Evolutionary conservation across 164 flowering plant species (phyloP), one percentile per base, ranked within the genome.

Genomic region (Protea cynaroides): DNA sequence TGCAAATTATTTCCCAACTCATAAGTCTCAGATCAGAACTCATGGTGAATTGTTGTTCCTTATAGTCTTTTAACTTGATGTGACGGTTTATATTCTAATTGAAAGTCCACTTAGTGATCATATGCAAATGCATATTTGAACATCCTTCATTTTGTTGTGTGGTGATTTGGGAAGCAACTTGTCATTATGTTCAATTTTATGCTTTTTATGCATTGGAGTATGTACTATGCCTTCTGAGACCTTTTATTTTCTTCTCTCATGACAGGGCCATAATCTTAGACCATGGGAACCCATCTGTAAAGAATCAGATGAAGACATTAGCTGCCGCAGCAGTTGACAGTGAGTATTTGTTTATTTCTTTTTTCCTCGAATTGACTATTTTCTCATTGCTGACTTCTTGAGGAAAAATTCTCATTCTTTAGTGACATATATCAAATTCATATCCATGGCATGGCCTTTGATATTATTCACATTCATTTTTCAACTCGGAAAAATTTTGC

Each of bases 251-350:
- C 65, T 29, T 57, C 68, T 22, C 51, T 75, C 60, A 57, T 70
- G 22, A 65, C 83, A 95, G 99, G 76, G 88, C 97, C 24, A 88
- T 92, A 75, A 78, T 89, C 63, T 68, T 95, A 65, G 97, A 95
- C 57, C 92, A 61, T 69, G 90, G 80, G 40, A 95, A 87, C 69
- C 91, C 96, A 55, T 77, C 92, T 46, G 77, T 81, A 77, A 89
- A 89, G 86, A 86, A 66, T 75, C 94, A 86, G 66, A 68, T 75
- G 57, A 88, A 83, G 83, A 79, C 83, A 68, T 46, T 83, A 55
- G 88, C 82, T 68, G 85, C 94, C 59, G 86, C 78, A 59, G 92
- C 74, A 82, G 70, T 64, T 44, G 76, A 76, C 19, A 37, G 75
- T 76, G 61, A 66, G 73, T 72, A 69, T 55, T 25, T 44, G 38